Evolutionary conservation across 352 stramenopile genomes (phyloP), one percentile per base, ranked within the genome.

Genomic region (Globisporangium nodosum): DNA sequence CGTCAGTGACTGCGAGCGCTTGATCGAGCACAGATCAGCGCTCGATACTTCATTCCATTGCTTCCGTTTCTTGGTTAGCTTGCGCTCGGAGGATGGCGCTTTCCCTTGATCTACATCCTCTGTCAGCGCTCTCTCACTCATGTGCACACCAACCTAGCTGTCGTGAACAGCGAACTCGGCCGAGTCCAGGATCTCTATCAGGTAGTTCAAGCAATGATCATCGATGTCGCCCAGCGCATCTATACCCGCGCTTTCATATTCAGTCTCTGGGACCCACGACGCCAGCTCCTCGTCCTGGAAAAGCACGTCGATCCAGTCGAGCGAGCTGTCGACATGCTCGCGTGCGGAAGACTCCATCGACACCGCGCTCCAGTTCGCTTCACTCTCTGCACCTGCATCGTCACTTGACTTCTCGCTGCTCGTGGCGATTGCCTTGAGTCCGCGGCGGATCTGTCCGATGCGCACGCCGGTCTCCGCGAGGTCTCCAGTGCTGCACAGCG

Each of bases 401-500:
- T 49, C 43, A 9, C n/a, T 49, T 24, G 18, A 18, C 4, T 12
- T 27, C 43, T 5, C 43, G n/a, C 18, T 49, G 43, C 43, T 49
- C n/a, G 43, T 24, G 16, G 53, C 42, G 7, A 59, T 24, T 15
- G 24, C 53, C 30, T 35, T 54, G 43, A 49, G 43, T 49, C 43
- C 49, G 20, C 49, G 27, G 9, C 33, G 33, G 49, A 40, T 54
- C 21, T 35, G 27, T 27, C 49, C 50, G 31, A 55, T 55, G 6
- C 50, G 35, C 4, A 55, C 35, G 5, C 50, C 35, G 18, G 50
- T 55, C 20, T 55, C 50, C 9, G 33, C n/a, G 3, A 55, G 8
- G 3, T 45, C 50, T 2, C 39, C 52, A 49, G 30, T 39, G 18
- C 43, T 48, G 59, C 42, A 73, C 8, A 66, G 46, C 58, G 61